These are phyloP conservation scores for Lipomyces anomalus DNA, from an alignment of 805 yeast species.

Conservation along the genomic window DNA sequence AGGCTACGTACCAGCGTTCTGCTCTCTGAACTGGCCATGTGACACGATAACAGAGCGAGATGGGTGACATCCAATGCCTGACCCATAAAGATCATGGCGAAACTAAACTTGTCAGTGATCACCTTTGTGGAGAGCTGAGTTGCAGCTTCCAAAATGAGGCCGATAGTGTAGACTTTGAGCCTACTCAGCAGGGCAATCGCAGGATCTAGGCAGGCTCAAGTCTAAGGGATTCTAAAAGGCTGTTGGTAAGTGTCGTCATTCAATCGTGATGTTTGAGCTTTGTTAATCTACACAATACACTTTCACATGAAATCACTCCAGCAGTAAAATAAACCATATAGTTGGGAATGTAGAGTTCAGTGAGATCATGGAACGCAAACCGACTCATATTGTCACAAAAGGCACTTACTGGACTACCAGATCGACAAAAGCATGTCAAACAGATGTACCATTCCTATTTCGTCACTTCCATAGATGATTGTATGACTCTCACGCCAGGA, in stretches of 20 bases:
- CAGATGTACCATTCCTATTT: slow-evolving; percentile 21
- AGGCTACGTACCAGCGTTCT: too few relatives aligned
- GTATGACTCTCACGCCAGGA: not conserved
- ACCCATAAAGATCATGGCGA: slow-evolving; percentile 12
- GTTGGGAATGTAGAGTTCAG: too few relatives aligned
- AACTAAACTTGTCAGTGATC: slow-evolving; percentile 19
- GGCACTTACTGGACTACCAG: slow-evolving; percentile 17
- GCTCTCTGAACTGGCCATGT: too few relatives aligned
- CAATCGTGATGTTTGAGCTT: too few relatives aligned
- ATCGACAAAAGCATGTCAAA: slow-evolving; percentile 17
- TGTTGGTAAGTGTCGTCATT: slow-evolving; percentile 17
- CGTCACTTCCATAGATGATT: slow-evolving; percentile 13
- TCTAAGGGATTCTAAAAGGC: slow-evolving; percentile 17
- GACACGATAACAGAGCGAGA: slow-evolving; percentile 20
- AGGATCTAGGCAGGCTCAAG: slow-evolving; percentile 14
- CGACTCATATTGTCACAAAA: too few relatives aligned
- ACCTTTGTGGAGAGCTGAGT: slow-evolving; percentile 11
- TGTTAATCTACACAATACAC: too few relatives aligned
- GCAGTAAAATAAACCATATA: too few relatives aligned
- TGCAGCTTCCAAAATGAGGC: slow-evolving; percentile 20
- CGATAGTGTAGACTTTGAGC: slow-evolving; percentile 20
- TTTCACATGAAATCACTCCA: too few relatives aligned
- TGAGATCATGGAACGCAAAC: too few relatives aligned
- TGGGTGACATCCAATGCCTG: slow-evolving; percentile 16
- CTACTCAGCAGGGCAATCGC: slow-evolving; percentile 19